Conservation (phyloP, 768 basidiomycete genomes). For the Sarcomyxa edulis region DNA sequence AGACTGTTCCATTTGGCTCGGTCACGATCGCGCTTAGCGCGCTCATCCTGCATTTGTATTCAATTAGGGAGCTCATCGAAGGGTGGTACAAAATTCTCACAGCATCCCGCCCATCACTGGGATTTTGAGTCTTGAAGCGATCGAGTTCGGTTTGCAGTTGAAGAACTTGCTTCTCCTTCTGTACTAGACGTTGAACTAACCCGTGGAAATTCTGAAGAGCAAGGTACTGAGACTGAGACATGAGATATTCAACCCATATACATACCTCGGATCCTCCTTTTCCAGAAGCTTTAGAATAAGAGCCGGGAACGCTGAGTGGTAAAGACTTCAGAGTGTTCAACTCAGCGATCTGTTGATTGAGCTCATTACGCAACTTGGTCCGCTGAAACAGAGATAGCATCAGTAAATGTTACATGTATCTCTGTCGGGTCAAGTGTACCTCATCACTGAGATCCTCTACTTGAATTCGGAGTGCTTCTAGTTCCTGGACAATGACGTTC, state of each 20-base stretch:
- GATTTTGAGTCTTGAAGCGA: slow-evolving; percentile 51
- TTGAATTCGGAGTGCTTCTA: slow-evolving; percentile 50
- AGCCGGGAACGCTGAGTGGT: slow-evolving; percentile 26
- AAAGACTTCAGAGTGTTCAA: slow-evolving; percentile 60
- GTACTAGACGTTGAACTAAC: slow-evolving; percentile 71
- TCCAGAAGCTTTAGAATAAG: slow-evolving; percentile 33
- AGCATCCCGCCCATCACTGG: slow-evolving; percentile 50
- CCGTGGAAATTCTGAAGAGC: slow-evolving; percentile 55
- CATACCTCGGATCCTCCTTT: slow-evolving; percentile 56
- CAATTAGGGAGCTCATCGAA: background rate
- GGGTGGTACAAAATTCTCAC: slow-evolving; percentile 38
- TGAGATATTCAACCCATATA: slow-evolving; percentile 1
- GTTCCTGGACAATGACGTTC: slow-evolving; percentile 52
- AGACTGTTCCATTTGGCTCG: slow-evolving; percentile 65
- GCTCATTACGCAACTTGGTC: slow-evolving; percentile 42
- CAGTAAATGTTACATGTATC: slow-evolving; percentile 3
- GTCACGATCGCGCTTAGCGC: slow-evolving; percentile 72
- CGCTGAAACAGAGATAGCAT: slow-evolving; percentile 28
- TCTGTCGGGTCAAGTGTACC: no score
- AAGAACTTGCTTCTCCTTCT: slow-evolving; percentile 82
- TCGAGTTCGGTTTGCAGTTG: slow-evolving; percentile 72
- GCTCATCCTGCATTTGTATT: slow-evolving; percentile 51
- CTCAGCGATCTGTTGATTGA: slow-evolving; percentile 63
- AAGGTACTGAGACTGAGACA: slow-evolving; percentile 2
- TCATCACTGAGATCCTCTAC: slow-evolving; percentile 65